Conservation (phyloP, 1,284 basidiomycete species). For the Ceratobasidium sp. region DNA sequence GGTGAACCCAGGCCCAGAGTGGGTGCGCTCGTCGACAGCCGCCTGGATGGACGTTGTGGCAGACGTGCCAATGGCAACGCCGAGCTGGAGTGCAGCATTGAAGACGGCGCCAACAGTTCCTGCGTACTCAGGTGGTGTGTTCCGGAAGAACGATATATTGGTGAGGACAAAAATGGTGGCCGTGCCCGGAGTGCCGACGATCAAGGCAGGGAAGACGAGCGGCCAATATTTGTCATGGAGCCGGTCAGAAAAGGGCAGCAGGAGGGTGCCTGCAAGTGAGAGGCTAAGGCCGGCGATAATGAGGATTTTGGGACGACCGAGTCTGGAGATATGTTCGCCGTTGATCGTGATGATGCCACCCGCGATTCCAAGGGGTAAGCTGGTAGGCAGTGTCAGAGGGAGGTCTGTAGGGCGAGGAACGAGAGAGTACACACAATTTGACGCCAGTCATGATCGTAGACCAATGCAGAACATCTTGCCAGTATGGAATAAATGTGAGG, state of each 20-base stretch:
- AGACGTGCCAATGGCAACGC: conserved; percentile 46
- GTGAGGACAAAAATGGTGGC: conserved; percentile 34
- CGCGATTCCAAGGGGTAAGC: conserved; percentile 49
- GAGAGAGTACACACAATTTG: conserved; percentile 50
- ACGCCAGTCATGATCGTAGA: conserved; percentile 53
- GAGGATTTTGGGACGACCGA: conserved; percentile 59
- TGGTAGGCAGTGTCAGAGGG: background rate
- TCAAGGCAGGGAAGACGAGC: conserved; percentile 62
- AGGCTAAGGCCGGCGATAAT: conserved; percentile 59
- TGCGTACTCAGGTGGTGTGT: conserved; percentile 43
- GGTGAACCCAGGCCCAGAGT: conserved; percentile 28
- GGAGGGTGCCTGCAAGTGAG: conserved; percentile 57
- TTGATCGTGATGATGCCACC: conserved; percentile 53
- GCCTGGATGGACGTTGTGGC: conserved; percentile 46
- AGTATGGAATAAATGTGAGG: conserved; percentile 51
- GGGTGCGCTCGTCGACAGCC: conserved; percentile 40
- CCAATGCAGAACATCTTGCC: conserved; percentile 58
- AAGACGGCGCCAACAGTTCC: conserved; percentile 48
- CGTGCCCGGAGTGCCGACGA: conserved; percentile 39
- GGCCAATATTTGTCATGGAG: conserved; percentile 60
- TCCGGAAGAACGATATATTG: conserved; percentile 40
- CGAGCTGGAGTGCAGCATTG: conserved; percentile 48
- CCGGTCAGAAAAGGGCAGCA: conserved; percentile 59
- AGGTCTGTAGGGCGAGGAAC: too few relatives aligned
- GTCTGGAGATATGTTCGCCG: conserved; percentile 57